Evolutionary conservation across 495 filamentous ascomycete genomes (phyloP).

Genomic region (Podospora comata): DNA sequence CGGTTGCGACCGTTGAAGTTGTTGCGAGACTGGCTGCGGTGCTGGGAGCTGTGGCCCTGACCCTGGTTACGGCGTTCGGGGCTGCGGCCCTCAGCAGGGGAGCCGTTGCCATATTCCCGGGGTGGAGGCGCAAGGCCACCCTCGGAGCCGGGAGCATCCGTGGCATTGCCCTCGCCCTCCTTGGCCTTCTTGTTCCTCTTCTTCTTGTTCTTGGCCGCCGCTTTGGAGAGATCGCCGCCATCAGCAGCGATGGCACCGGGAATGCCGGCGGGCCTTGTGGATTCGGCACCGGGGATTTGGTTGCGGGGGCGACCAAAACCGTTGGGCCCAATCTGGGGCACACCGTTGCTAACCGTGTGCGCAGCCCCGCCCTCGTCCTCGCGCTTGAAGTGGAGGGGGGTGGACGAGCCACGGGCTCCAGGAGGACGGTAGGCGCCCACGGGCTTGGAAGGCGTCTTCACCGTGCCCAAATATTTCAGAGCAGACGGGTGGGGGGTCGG

Average conservation of each 20-base stretch:
- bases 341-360: slow-evolving; percentile 74
- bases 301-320: slow-evolving; percentile 72
- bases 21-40: slow-evolving; percentile 55
- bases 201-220: slow-evolving; percentile 96
- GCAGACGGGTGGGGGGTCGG: slow-evolving; percentile 84
- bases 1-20: slow-evolving; percentile 49
- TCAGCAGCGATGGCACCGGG: slow-evolving; percentile 73
- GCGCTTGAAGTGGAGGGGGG: slow-evolving; percentile 92
- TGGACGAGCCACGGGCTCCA: slow-evolving; percentile 84
- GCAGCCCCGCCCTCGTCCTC: slow-evolving; percentile 96
- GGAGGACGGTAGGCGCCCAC: slow-evolving; percentile 94
- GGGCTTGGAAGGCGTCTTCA: slow-evolving; percentile 90
- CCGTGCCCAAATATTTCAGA: slow-evolving; percentile 72
- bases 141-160: slow-evolving; percentile 24
- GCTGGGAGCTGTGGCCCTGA: slow-evolving; percentile 32
- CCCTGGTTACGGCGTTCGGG: slow-evolving; percentile 61
- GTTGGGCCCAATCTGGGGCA: slow-evolving; percentile 61
- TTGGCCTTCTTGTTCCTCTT: slow-evolving; percentile 99
- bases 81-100: slow-evolving; percentile 54
- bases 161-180: slow-evolving; percentile 65
- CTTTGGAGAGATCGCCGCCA: slow-evolving; percentile 67
- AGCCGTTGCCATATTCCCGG: slow-evolving; percentile 36
- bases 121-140: slow-evolving; percentile 43
- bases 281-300: slow-evolving; percentile 52
- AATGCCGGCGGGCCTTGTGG: slow-evolving; percentile 46